Base-by-base conservation (phyloP, 768 basidiomycete species). In the Piloderma croceum region DNA sequence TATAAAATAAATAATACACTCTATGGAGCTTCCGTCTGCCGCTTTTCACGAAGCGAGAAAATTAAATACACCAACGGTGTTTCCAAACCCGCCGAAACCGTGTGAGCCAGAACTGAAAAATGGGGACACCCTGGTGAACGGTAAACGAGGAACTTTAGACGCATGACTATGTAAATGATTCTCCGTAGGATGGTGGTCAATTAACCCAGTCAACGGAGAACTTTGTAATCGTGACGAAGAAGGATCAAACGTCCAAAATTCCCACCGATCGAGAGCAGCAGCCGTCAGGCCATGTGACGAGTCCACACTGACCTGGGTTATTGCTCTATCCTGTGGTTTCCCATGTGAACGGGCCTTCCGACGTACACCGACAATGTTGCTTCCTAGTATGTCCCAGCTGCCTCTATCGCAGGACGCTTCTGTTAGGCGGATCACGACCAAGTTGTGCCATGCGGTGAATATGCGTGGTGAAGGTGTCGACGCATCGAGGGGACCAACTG, bases 51-150 rank as follows among this genome's bases (percentile, higher is more conserved):
- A 29, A 17, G 36, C n/a, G 5, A 22, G n/a, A 43, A 63, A 54
- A 36, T 48, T 61, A 49, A 84, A 74, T 20, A 83, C 52, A 23
- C 81, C 81, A 42, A 83, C 64, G 4, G 84, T 87, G 57, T 90
- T 89, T 31, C 86, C 86, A 53, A 88, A 86, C 12, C 86, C 85
- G 45, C 80, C 83, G 7, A 87, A 53, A 44, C 70, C 77, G 51
- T 71, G 64, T 12, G 73, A 68, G 23, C 72, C 58, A 17, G 68
- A 57, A 37, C 69, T 64, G 20, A 77, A 51, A 44, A 84, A 69
- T 22, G 83, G 74, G 3, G 78, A 74, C 7, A 85, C 79, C 17
- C 83, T 72, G n/a, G 86, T 89, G 56, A 88, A 88, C n/a, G 86
- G 84, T 46, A 89, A 64, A 36, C 81, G 72, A 38, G 83, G 76